Conservation (phyloP, 192 early-diverging fungal genomes). For the Spinellus fusiger region DNA sequence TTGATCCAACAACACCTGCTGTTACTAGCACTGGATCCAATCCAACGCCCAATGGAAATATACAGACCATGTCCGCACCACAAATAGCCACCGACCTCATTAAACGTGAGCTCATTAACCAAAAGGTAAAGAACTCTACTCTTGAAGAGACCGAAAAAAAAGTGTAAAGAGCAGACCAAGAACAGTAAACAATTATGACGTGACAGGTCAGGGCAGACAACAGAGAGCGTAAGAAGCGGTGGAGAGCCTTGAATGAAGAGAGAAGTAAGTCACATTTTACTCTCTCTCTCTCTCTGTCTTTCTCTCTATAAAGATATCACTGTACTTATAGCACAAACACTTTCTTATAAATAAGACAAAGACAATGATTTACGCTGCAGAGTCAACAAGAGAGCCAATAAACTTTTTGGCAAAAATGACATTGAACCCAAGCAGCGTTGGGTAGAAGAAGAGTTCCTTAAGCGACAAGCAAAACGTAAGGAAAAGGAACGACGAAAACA, state of each 20-base stretch:
- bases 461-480: constrained; percentile 52
- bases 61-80: not conserved
- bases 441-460: constrained; percentile 62
- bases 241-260: constrained; percentile 46
- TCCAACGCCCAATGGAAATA: not conserved
- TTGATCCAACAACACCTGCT: constrained; percentile 1
- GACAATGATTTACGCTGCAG: constrained; percentile 68
- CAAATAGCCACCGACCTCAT: constrained; percentile 21
- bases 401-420: constrained; percentile 47
- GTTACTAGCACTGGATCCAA: not conserved
- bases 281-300: not conserved
- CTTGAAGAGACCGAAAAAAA: not conserved
- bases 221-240: constrained; percentile 45
- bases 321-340: not conserved
- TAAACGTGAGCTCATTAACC: constrained; percentile 34
- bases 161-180: not conserved
- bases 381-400: constrained; percentile 63
- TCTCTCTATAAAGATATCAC: not conserved
- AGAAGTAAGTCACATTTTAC: constrained; percentile 37
- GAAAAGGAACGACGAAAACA: constrained; percentile 47
- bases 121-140: constrained; percentile 24
- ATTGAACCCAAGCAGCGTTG: constrained; percentile 51
- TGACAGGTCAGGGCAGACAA: constrained; percentile 41
- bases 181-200: not conserved
- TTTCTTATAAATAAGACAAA: constrained; percentile 39